Conservation (phyloP, 495 filamentous ascomycete genomes). For the Podospora pseudoanserina region DNA sequence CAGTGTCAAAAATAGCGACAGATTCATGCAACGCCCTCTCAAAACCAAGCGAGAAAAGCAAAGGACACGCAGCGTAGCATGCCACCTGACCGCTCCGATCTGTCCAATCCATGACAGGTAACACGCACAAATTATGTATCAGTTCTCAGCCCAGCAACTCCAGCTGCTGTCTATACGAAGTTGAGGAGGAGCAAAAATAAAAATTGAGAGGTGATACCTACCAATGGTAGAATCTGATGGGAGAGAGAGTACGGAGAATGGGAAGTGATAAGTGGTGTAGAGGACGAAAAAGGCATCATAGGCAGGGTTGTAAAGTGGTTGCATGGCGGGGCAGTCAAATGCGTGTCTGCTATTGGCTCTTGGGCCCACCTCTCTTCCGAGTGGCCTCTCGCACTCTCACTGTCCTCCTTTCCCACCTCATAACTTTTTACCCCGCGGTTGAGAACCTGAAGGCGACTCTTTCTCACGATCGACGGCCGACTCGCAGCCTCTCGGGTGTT, state of each 20-base stretch:
- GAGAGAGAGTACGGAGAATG: not conserved
- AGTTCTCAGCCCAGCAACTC: not conserved
- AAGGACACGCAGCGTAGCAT: not conserved
- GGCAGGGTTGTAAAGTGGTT: constrained; percentile 25
- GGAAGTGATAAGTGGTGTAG: not conserved
- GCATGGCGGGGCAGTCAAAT: constrained; percentile 18
- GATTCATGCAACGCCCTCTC: not conserved
- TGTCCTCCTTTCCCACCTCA: constrained; percentile 9
- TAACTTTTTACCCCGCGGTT: constrained; percentile 8
- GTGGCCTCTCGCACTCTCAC: constrained; percentile 13
- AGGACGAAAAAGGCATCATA: not conserved
- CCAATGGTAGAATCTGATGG: not conserved
- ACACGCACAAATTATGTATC: not conserved
- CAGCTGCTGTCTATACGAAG: not conserved
- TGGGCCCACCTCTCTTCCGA: constrained; percentile 16
- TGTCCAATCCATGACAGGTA: not conserved
- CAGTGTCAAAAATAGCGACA: constrained; percentile 2
- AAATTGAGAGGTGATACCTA: not conserved
- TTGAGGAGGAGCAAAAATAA: not conserved
- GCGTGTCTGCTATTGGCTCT: constrained; percentile 10
- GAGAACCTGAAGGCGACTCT: not conserved
- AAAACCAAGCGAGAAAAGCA: not conserved
- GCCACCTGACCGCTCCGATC: not conserved
- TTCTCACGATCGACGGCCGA: constrained; percentile 22
- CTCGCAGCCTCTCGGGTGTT: constrained; percentile 22